These are phyloP conservation scores for Aspergillus phoenicis DNA, from an alignment of 2,329 filamentous ascomycete genomes.

Conservation along the genomic window DNA sequence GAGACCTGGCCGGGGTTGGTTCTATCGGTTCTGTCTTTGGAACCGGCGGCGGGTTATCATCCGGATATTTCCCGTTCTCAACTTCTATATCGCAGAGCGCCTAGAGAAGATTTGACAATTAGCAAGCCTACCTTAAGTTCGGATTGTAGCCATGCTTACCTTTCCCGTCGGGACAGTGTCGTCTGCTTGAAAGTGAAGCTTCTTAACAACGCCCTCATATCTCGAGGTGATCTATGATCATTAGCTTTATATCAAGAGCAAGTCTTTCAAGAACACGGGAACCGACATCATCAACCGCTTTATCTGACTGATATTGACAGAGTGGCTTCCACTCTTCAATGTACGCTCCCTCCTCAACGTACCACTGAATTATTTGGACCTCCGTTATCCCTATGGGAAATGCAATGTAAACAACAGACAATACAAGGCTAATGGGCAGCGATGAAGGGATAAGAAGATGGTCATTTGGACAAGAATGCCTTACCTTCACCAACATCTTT, in stretches of 20 bases:
- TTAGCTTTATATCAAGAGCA: slow-evolving; percentile 13
- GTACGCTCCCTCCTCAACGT: slow-evolving; percentile 90
- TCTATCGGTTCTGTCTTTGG: slow-evolving; percentile 33
- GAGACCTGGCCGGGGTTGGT: slow-evolving; percentile 23
- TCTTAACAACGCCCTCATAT: slow-evolving; percentile 94
- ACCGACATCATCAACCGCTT: slow-evolving; percentile 68
- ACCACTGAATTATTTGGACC: slow-evolving; percentile 99
- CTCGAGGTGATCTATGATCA: slow-evolving; percentile 85
- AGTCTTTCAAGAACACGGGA: slow-evolving; percentile 5
- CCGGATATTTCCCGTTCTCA: slow-evolving; percentile 70
- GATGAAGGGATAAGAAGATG: neutral
- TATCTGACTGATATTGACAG: slow-evolving; percentile 98
- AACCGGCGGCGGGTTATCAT: slow-evolving; percentile 50
- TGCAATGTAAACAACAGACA: slow-evolving; percentile 21
- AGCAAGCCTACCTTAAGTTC: slow-evolving; percentile 7
- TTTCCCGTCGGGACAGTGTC: slow-evolving; percentile 94
- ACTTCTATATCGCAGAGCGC: slow-evolving; percentile 95
- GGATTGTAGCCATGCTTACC: slow-evolving; percentile 36
- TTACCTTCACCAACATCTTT: slow-evolving; percentile 49
- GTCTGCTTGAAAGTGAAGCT: slow-evolving; percentile 90
- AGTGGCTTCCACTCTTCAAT: slow-evolving; percentile 98
- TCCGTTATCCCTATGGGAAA: slow-evolving; percentile 82
- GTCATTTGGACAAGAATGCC: neutral
- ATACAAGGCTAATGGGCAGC: neutral
- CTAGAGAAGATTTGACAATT: slow-evolving; percentile 43